A percentile compares a stretch with the other conserved stretches of the same genome.
Evolutionary conservation across 2,329 filamentous ascomycete species (phyloP).

Genomic region (Colletotrichum somersetense): DNA sequence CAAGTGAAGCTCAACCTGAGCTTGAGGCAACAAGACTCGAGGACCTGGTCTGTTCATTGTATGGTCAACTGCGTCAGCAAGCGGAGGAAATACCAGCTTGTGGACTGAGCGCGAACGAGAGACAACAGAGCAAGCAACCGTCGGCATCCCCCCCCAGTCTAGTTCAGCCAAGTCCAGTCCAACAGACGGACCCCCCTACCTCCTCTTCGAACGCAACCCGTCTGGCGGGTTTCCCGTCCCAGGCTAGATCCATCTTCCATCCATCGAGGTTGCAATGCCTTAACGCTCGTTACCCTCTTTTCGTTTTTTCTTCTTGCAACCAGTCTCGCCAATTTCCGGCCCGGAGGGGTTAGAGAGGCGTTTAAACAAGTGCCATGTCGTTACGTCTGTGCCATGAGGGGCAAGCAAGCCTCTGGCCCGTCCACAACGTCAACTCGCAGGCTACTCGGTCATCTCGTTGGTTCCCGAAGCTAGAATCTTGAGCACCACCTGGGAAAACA

Average conservation of each 20-base stretch:
- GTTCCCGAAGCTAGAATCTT: constrained; percentile 5
- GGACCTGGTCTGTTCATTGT: constrained; percentile 17
- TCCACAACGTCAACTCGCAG: neutral
- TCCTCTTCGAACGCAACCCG: constrained; percentile 7
- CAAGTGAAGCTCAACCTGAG: neutral
- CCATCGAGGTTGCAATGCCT: constrained; percentile 14
- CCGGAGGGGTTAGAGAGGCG: neutral
- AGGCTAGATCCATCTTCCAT: constrained; percentile 4
- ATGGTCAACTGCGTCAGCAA: neutral
- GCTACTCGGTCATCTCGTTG: neutral
- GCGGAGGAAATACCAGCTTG: neutral
- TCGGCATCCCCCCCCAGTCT: neutral
- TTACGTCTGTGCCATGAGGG: neutral
- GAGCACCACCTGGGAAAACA: neutral
- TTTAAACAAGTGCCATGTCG: neutral
- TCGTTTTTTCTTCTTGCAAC: neutral
- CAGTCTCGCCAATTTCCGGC: neutral
- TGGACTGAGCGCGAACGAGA: constrained; percentile 8
- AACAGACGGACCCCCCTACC: neutral
- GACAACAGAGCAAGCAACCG: constrained; percentile 1
- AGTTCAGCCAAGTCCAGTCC: neutral
- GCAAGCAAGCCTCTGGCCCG: neutral
- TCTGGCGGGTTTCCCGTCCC: constrained; percentile 1
- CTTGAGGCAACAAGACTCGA: neutral
- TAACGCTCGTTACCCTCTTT: neutral